Evolutionary conservation across 2,329 filamentous ascomycete genomes (phyloP), one percentile per base, ranked within the genome.

Genomic region (Colletotrichum eremochloae): DNA sequence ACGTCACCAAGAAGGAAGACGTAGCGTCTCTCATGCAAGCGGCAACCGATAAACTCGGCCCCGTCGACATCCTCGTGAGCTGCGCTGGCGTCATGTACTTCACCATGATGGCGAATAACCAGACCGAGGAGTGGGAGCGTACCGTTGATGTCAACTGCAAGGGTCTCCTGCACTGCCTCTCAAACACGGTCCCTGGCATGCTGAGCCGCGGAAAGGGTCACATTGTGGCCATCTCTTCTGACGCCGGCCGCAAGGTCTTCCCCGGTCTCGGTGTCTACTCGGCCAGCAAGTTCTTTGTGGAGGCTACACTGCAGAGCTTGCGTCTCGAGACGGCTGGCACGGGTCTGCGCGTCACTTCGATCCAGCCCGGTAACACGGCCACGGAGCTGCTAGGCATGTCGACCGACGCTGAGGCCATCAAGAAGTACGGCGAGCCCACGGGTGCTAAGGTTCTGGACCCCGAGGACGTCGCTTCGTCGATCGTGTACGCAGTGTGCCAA

Each of bases 131-230:
- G 77, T 96, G 93, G 93, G 91, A 95, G 74, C 91, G 89, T 70
- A 95, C 93, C 0, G 93, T 96, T 53, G 93, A 95, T 76, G 92
- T 96, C 76, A 96, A 96, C 84, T 95, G 93, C 89, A 95, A 95
- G 82, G 93, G 93, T 48, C 86, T 96, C 1, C 84, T 95, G 66
- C 88, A 96, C 84, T 91, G 90, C 75, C 86, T 96, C 3, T 88
- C 92, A 0, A 87, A 91, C 1, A 90, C 89, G 0, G 88, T 96
- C 0, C 93, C 93, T 0, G 82, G 82, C 14, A 95, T 96, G 92
- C 86, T 95, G 14, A 82, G 86, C 7, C 91, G 92, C 24, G 90
- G 91, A 64, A 82, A 81, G 36, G 92, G 93, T 4, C 93, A 95
- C 81, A 89, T 96, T 74, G 92, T 96, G 5, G 92, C 93, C 76